Evolutionary conservation across 78 protist species (phyloP).

Genomic region (Speleostelium caveatum): DNA sequence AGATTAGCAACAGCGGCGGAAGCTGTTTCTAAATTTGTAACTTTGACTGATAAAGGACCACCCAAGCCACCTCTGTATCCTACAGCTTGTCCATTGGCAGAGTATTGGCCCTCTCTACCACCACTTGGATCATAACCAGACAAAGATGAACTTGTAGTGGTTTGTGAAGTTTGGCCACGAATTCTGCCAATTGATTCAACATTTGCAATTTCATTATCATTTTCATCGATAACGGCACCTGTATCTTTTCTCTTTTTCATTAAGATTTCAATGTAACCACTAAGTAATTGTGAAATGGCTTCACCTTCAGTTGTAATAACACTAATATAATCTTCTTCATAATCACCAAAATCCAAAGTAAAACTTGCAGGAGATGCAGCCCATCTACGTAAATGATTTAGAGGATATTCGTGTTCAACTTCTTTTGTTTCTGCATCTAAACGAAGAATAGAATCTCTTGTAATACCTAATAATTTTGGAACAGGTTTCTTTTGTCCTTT

Average conservation of each 20-base stretch:
- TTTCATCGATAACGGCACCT: constrained; percentile 60
- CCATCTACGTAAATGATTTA: constrained; percentile 88
- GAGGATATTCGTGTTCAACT: constrained; percentile 80
- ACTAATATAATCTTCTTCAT: constrained; percentile 73
- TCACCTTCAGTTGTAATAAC: constrained; percentile 92
- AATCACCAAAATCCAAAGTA: constrained; percentile 92
- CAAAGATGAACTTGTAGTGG: constrained; percentile 59
- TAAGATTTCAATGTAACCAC: constrained; percentile 92
- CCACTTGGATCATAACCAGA: constrained; percentile 59
- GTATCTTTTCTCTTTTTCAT: constrained; percentile 87
- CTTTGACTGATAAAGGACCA: constrained; percentile 76
- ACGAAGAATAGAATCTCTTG: constrained; percentile 87
- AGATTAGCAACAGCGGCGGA: constrained; percentile 72
- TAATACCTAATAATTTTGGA: constrained; percentile 85
- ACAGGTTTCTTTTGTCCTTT: constrained; percentile 81
- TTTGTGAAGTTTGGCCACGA: constrained; percentile 72
- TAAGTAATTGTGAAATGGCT: constrained; percentile 83
- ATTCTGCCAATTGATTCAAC: constrained; percentile 79
- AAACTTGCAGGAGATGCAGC: constrained; percentile 91
- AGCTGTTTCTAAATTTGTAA: constrained; percentile 61
- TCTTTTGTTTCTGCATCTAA: constrained; percentile 88
- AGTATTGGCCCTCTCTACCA: constrained; percentile 77
- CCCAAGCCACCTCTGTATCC: constrained; percentile 79
- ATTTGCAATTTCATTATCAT: constrained; percentile 71
- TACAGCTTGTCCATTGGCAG: constrained; percentile 53